Conservation (phyloP, 176 grass and related monocot genomes). For the Hordeum vulgare region DNA sequence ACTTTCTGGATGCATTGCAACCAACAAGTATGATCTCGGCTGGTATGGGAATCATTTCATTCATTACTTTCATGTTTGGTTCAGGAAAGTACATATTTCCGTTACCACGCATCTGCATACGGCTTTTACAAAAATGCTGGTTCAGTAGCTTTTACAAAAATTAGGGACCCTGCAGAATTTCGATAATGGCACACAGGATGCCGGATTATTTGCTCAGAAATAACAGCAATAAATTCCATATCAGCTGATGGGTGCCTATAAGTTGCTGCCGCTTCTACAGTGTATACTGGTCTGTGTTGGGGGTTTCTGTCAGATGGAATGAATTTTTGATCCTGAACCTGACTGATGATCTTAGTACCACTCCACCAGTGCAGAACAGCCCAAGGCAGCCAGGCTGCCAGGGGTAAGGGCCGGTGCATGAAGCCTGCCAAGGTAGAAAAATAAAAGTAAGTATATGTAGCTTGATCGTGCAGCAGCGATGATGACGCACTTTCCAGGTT, state of each 20-base stretch:
- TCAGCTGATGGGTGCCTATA: background rate
- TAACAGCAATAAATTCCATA: background rate
- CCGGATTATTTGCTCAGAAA: background rate
- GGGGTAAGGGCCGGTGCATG: conserved; percentile 91
- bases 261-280: background rate
- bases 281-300: conserved; percentile 32
- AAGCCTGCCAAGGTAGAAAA: conserved; percentile 33
- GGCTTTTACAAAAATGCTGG: background rate
- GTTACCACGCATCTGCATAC: background rate
- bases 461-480: too few relatives aligned
- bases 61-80: background rate
- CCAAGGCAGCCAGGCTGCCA: conserved; percentile 76
- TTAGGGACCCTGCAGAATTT: background rate
- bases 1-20: too few relatives aligned
- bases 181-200: background rate
- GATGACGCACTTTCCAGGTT: too few relatives aligned
- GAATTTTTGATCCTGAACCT: conserved; percentile 51
- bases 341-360: conserved; percentile 67
- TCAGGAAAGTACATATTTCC: background rate
- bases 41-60: background rate
- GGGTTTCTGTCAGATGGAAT: conserved; percentile 10
- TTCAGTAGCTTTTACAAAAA: conserved; percentile 4
- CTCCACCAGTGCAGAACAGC: conserved; percentile 64
- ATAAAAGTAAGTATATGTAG: background rate
- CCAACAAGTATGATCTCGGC: too few relatives aligned